Evolutionary conservation across 2,329 filamentous ascomycete genomes (phyloP), one percentile per base, ranked within the genome.

Genomic region (Orbilia ellipsospora): DNA sequence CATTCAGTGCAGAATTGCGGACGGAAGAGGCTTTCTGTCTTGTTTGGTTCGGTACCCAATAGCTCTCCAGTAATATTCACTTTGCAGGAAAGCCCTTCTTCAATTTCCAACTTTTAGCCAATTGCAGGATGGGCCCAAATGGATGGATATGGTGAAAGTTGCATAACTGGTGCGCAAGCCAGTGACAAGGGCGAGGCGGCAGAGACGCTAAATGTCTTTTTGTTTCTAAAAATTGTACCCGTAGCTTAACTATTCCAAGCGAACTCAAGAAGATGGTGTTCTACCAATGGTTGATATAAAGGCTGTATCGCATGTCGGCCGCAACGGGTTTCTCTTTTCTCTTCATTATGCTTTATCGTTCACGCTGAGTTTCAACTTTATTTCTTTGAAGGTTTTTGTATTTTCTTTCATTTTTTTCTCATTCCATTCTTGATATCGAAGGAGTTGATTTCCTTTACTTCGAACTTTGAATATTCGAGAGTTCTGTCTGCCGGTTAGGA

Each of bases 381-480:
- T 64, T 75, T 65, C 63, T 54, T 62, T 69, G 10, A 57, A 51
- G 52, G 31, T 64, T 73, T 45, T 69, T 69, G 60, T 60, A 56
- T 69, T 75, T 75, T 44, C 28, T 16, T 64, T 69, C 45, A 59
- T 69, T 68, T 55, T 31, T 60, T 63, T 68, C 64, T 20, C 42
- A 26, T 50, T 75, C 60, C 5, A 63, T 75, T 69, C 52, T 69
- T 36, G 59, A 42, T 36, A 18, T 64, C 44, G 63, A 75, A 64
- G 72, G 72, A 69, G 64, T 75, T 75, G 72, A 75, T 69, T 75
- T 75, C 72, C 72, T 75, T 75, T 70, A 55, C 31, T 61, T 73
- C 60, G n/a, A 42, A 50, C 5, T 62, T 16, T 20, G 50, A 54
- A 20, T 18, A 18, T 44, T 56, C 56, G 20, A 36, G 62, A 63